Conservation (phyloP, 2,329 filamentous ascomycete genomes). For the Penicillium palitans region DNA sequence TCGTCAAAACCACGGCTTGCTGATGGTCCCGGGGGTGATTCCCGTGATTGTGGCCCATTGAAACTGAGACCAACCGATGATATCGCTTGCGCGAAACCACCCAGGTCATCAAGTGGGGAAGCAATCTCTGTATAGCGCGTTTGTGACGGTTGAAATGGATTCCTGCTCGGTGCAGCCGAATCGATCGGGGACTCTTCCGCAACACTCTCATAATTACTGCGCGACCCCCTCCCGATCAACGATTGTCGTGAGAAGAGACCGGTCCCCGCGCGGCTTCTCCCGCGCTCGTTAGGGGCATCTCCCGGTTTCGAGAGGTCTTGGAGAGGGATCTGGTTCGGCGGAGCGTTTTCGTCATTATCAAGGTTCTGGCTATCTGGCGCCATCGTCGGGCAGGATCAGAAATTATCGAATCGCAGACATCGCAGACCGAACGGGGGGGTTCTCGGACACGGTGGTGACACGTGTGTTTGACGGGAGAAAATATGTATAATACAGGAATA, state of each 20-base stretch:
- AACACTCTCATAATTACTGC: constrained; percentile 55
- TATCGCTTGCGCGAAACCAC: constrained; percentile 45
- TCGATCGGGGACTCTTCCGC: constrained; percentile 52
- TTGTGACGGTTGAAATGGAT: constrained; percentile 23
- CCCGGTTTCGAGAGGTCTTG: constrained; percentile 58
- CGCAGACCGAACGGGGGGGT: constrained; percentile 28
- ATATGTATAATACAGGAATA: neutral
- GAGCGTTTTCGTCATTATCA: constrained; percentile 30
- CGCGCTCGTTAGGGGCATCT: constrained; percentile 32
- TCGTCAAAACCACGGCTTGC: constrained; percentile 28
- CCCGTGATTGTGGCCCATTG: constrained; percentile 26
- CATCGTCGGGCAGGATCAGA: constrained; percentile 40
- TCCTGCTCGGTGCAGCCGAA: constrained; percentile 23
- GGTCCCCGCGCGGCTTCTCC: constrained; percentile 40
- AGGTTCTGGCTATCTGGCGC: constrained; percentile 40
- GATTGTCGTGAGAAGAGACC: constrained; percentile 47
- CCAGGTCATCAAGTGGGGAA: constrained; percentile 39
- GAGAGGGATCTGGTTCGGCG: constrained; percentile 62
- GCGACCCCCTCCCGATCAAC: constrained; percentile 41
- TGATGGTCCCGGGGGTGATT: constrained; percentile 13
- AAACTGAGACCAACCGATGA: constrained; percentile 46
- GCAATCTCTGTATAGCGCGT: constrained; percentile 27
- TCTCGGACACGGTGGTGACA: constrained; percentile 7
- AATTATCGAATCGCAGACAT: constrained; percentile 43
- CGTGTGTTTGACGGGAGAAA: constrained; percentile 1